These are phyloP conservation scores for Collybia mongolica DNA, from an alignment of 768 basidiomycete species.

Conservation along the genomic window DNA sequence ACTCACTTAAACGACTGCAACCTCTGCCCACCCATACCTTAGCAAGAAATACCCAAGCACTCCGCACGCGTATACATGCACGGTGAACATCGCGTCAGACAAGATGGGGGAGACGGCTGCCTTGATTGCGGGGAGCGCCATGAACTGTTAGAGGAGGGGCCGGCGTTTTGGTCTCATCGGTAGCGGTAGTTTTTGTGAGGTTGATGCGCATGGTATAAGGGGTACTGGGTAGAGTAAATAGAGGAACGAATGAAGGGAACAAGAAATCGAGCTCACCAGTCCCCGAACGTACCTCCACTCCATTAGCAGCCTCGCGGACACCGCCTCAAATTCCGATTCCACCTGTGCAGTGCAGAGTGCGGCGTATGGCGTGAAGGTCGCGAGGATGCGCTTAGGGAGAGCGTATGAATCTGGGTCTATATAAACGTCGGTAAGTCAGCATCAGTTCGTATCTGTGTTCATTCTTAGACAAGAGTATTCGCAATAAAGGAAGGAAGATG, in stretches of 20 bases:
- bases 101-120: conserved; percentile 67
- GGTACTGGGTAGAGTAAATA: neutral
- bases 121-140: conserved; percentile 28
- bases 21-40: conserved; percentile 48
- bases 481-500: too few relatives aligned
- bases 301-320: neutral
- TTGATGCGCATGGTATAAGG: too few relatives aligned
- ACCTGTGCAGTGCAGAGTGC: neutral
- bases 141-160: neutral
- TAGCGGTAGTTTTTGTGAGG: too few relatives aligned
- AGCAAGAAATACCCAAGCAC: conserved; percentile 71
- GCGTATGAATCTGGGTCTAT: neutral
- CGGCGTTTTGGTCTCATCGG: too few relatives aligned
- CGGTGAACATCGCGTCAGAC: conserved; percentile 45
- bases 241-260: neutral
- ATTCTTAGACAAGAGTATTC: too few relatives aligned
- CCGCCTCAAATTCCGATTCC: neutral
- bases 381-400: neutral
- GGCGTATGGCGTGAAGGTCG: neutral
- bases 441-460: too few relatives aligned
- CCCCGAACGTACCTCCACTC: conserved; percentile 4
- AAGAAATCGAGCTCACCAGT: neutral
- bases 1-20: too few relatives aligned
- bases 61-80: conserved; percentile 43
- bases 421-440: too few relatives aligned